Percentiles rank a stretch among this genome's conserved stretches.
Conservation (phyloP, 768 basidiomycete genomes). For the Boletus vermiculosoides region DNA sequence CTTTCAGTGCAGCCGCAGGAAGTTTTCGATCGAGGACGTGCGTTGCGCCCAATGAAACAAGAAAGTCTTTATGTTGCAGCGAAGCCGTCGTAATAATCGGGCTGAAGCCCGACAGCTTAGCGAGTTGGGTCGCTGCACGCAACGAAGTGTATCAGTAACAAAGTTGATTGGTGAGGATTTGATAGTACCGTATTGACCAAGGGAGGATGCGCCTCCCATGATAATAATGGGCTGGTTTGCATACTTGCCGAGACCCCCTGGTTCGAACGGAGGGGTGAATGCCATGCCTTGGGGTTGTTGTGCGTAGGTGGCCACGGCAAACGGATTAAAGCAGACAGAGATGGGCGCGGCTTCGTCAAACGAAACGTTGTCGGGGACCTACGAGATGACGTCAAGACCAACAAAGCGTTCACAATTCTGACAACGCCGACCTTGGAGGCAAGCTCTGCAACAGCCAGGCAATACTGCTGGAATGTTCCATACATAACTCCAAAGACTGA, state of each 20-base stretch:
- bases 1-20: constrained; percentile 8
- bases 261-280: constrained; percentile 27
- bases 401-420: neutral
- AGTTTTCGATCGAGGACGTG: constrained; percentile 34
- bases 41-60: constrained; percentile 37
- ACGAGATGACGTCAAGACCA: neutral
- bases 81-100: constrained; percentile 41
- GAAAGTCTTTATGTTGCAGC: constrained; percentile 25
- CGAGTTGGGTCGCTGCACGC: constrained; percentile 32
- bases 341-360: constrained; percentile 40
- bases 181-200: constrained; percentile 38
- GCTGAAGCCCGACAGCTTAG: constrained; percentile 33
- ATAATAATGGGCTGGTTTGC: constrained; percentile 32
- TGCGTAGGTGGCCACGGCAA: constrained; percentile 35
- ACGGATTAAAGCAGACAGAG: constrained; percentile 32
- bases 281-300: constrained; percentile 25
- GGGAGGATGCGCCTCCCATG: constrained; percentile 37
- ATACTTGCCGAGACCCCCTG: constrained; percentile 31
- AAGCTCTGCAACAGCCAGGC: constrained; percentile 20
- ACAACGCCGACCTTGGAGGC: constrained; percentile 15
- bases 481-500: constrained; percentile 1
- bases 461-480: constrained; percentile 25
- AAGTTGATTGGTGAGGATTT: neutral
- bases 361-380: constrained; percentile 35
- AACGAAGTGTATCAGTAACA: neutral